Evolutionary conservation across 768 basidiomycete species (phyloP).

Genomic region (Leccinum pellstonianum): DNA sequence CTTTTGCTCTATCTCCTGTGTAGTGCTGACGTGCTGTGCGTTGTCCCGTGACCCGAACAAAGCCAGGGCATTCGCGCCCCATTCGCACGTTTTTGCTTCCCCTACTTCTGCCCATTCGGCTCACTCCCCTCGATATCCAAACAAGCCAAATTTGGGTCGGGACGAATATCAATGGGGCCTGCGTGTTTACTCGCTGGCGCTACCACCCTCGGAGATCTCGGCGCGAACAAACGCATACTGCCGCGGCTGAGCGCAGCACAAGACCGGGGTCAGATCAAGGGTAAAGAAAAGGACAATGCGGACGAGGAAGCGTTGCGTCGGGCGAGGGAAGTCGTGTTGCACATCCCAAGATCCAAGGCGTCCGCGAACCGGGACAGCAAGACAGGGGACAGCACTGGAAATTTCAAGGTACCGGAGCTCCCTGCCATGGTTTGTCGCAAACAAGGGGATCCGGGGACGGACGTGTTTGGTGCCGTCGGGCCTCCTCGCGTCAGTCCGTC

Average conservation of each 20-base stretch:
- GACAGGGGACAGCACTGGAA: conserved; percentile 5
- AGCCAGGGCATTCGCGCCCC: too few relatives aligned
- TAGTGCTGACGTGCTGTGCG: too few relatives aligned
- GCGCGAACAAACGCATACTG: conserved; percentile 26
- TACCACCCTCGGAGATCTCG: conserved; percentile 15
- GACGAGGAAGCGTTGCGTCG: conserved; percentile 34
- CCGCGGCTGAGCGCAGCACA: conserved; percentile 6
- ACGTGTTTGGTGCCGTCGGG: conserved; percentile 30
- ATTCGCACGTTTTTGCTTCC: too few relatives aligned
- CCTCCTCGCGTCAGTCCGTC: conserved; percentile 8
- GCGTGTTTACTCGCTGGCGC: conserved; percentile 19
- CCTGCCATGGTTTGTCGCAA: conserved; percentile 32
- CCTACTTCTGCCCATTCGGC: too few relatives aligned
- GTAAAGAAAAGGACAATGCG: conserved; percentile 14
- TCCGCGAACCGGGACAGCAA: conserved; percentile 7
- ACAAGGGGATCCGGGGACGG: conserved; percentile 24
- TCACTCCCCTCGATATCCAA: too few relatives aligned
- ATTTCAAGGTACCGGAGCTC: conserved; percentile 50
- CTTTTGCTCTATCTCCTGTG: too few relatives aligned
- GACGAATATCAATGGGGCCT: conserved; percentile 29
- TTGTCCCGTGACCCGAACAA: too few relatives aligned
- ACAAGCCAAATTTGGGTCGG: too few relatives aligned
- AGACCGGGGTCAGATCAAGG: conserved; percentile 10
- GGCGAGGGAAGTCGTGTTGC: conserved; percentile 39
- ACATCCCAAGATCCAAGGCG: conserved; percentile 32